Base-by-base conservation (phyloP, 805 yeast species). In the Komagataella mondaviorum region DNA sequence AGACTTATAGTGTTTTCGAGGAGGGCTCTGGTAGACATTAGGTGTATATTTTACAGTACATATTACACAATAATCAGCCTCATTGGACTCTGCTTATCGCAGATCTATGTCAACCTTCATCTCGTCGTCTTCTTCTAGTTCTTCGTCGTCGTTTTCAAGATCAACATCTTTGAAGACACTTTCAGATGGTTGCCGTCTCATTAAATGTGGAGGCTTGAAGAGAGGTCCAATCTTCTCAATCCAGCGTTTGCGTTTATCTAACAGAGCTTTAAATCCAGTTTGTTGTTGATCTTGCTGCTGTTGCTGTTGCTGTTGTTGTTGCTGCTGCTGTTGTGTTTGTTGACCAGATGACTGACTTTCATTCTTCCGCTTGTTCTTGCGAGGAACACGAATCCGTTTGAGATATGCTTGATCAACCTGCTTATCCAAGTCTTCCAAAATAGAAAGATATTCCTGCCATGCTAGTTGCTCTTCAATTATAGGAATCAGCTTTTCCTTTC, bases 341-440 rank as follows among this genome's bases (percentile, higher is more conserved):
- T 66, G 67, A 51, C 59, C 64, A 23, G 46, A 36, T 1, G 49
- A 18, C 10, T 47, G 47, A 10, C 45, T 23, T 39, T 52, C 51
- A 23, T 52, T 50, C 67, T 81, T 83, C 67, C 80, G 80, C 57
- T 78, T 72, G 62, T 78, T 80, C 60, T 76, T 85, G 1, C 67
- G 67, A 52, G 88, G 82, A 6, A 81, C 88, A 58, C 89, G 80
- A 52, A 85, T 76, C 54, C 97, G 73, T 64, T 89, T 85, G 55
- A 85, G 69, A 63, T 90, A 93, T 18, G 95, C 90, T 64, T 88
- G 97, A 63, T 93, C 99, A 44, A 93, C 90, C 67, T 93, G 99
- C 64, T 91, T 93, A 64, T 93, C 97, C 57, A 93, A 72, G 62
- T 93, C 98, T 52, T 93, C 98, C 53, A 89, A 67, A 51, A 93